Evolutionary conservation across 108 stramenopile species (phyloP).

Genomic region (Skeletonema menzelii): DNA sequence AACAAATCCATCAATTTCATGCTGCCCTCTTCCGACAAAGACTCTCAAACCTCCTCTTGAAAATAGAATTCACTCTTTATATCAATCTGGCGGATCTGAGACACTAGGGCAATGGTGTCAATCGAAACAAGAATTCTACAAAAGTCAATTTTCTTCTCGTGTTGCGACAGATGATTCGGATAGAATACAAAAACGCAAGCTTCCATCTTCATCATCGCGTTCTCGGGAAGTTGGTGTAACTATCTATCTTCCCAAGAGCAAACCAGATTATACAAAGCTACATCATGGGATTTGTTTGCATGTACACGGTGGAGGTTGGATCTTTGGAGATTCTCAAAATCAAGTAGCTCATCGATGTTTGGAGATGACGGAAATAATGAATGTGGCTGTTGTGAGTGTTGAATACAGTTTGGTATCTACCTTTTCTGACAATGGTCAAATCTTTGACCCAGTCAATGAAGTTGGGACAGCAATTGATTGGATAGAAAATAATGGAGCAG

Average conservation of each 20-base stretch:
- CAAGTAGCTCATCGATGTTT: slow-evolving; percentile 51
- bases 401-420: slow-evolving; percentile 28
- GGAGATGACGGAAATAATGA: slow-evolving; percentile 34
- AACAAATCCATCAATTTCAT: slow-evolving; percentile 5
- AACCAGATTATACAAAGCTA: slow-evolving; percentile 3
- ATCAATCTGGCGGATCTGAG: slow-evolving; percentile 10
- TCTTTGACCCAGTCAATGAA: slow-evolving; percentile 40
- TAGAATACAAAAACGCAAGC: slow-evolving; percentile 11
- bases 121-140: slow-evolving; percentile 31
- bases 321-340: slow-evolving; percentile 41
- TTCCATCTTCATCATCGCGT: background rate
- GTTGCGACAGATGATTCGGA: slow-evolving; percentile 6
- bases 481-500: slow-evolving; percentile 28
- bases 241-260: slow-evolving; percentile 24
- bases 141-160: slow-evolving; percentile 33
- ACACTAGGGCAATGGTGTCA: slow-evolving; percentile 11
- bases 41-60: slow-evolving; percentile 10
- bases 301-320: slow-evolving; percentile 48
- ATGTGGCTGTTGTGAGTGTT: slow-evolving; percentile 42
- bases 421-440: background rate
- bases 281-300: slow-evolving; percentile 40
- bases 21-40: slow-evolving; percentile 27
- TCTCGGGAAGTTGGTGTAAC: slow-evolving; percentile 31
- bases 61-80: slow-evolving; percentile 16
- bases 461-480: slow-evolving; percentile 29